Percentiles rank a stretch among this genome's conserved stretches.
Evolutionary conservation across 345 rosid species (phyloP).

Genomic region (Dipteronia sinensis): DNA sequence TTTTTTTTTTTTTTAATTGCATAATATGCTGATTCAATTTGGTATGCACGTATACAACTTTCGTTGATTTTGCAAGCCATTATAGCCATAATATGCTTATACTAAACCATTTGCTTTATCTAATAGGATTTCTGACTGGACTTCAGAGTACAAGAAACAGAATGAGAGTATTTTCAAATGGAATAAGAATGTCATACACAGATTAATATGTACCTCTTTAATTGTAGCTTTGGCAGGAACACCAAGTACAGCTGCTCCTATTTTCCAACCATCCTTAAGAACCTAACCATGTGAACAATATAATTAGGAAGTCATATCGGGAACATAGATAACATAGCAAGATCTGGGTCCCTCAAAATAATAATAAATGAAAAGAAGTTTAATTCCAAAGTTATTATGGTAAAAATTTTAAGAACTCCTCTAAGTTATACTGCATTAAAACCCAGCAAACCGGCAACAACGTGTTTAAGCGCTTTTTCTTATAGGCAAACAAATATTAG

Average conservation of each 20-base stretch:
- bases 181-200: neutral
- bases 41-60: neutral
- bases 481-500: neutral
- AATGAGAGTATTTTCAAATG: neutral
- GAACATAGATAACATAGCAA: constrained; percentile 10
- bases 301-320: neutral
- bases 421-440: neutral
- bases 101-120: neutral
- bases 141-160: neutral
- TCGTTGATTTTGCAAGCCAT: neutral
- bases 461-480: neutral
- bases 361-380: neutral
- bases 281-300: constrained; percentile 49
- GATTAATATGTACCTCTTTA: constrained; percentile 64
- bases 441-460: neutral
- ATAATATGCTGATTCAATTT: neutral
- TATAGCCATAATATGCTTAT: neutral
- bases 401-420: neutral
- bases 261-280: constrained; percentile 61
- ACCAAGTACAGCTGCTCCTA: constrained; percentile 97
- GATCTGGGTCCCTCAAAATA: neutral
- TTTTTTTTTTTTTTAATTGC: too few species aligned
- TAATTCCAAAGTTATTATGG: neutral
- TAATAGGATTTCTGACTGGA: neutral
- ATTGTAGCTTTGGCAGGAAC: constrained; percentile 96